A percentile compares a stretch with the other conserved stretches of the same genome.
These are phyloP conservation scores for Botrytis hyacinthi DNA, from an alignment of 2,329 filamentous ascomycete species.

Conservation along the genomic window DNA sequence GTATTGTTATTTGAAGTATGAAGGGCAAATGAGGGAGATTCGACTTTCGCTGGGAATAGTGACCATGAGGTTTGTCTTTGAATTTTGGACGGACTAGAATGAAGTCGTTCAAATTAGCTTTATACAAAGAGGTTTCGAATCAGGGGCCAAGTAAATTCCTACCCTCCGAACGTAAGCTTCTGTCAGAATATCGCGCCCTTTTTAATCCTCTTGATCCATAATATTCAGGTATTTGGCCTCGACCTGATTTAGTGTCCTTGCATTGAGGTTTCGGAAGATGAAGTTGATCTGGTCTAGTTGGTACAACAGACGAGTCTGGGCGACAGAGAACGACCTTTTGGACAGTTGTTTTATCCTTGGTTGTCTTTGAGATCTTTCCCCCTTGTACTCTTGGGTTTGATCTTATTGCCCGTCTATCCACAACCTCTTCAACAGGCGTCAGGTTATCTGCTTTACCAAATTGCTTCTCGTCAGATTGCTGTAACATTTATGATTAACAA, in stretches of 20 bases:
- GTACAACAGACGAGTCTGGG: background rate
- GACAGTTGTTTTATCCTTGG: background rate
- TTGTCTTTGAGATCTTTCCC: background rate
- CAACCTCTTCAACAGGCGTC: background rate
- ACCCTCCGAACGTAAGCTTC: background rate
- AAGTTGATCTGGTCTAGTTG: background rate
- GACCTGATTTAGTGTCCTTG: background rate
- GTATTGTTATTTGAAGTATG: slow-evolving; percentile 24
- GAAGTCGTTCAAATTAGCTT: background rate
- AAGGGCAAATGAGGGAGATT: slow-evolving; percentile 24
- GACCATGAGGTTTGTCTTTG: background rate
- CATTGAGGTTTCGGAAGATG: background rate
- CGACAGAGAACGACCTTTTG: background rate
- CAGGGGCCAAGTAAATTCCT: background rate
- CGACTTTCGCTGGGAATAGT: background rate
- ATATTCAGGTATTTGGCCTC: background rate
- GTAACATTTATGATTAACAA: background rate
- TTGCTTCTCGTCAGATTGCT: background rate
- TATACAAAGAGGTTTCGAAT: background rate
- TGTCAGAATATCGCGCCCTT: background rate
- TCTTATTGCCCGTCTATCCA: background rate
- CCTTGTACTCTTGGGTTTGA: background rate
- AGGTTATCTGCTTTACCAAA: background rate
- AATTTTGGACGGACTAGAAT: background rate
- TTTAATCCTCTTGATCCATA: background rate